Percentiles rank a stretch among this genome's conserved stretches.
These are phyloP conservation scores for Fonsecaea erecta DNA, from an alignment of 2,329 filamentous ascomycete genomes.

Conservation along the genomic window DNA sequence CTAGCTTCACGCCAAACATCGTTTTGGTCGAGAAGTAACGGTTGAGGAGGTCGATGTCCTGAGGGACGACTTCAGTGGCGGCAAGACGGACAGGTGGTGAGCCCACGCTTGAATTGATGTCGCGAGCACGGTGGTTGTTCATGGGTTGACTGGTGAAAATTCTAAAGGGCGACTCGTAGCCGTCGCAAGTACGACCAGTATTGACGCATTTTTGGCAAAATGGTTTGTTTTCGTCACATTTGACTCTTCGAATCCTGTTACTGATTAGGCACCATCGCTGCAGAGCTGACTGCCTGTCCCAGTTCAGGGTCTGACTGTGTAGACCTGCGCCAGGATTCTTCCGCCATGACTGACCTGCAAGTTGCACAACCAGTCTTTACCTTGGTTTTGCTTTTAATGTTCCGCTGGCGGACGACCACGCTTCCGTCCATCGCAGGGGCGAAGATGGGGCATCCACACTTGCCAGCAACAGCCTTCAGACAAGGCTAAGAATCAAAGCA, in stretches of 20 bases:
- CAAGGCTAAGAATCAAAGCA: constrained; percentile 1
- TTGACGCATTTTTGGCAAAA: constrained; percentile 45
- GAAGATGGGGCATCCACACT: not conserved
- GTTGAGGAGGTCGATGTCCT: constrained; percentile 45
- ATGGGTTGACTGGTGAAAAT: constrained; percentile 36
- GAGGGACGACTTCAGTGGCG: constrained; percentile 21
- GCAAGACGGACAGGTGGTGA: constrained; percentile 35
- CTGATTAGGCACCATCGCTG: constrained; percentile 30
- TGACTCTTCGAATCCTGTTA: constrained; percentile 46
- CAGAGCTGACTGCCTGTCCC: constrained; percentile 15
- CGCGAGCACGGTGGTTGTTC: constrained; percentile 30
- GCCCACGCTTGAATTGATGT: constrained; percentile 30
- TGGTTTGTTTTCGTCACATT: constrained; percentile 48
- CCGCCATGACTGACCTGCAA: constrained; percentile 47
- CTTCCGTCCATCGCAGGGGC: constrained; percentile 36
- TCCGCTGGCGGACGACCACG: constrained; percentile 39
- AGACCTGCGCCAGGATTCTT: constrained; percentile 26
- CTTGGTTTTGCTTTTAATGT: constrained; percentile 41
- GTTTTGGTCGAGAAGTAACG: constrained; percentile 52
- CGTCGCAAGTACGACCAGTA: constrained; percentile 51
- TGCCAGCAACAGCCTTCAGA: constrained; percentile 2
- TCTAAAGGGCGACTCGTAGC: constrained; percentile 50
- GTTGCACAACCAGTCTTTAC: constrained; percentile 52
- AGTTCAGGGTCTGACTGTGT: constrained; percentile 17
- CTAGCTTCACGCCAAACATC: constrained; percentile 47